phyloP scores from a whole-genome alignment of 306 rosid genomes.

The Vicia villosa region DNA sequence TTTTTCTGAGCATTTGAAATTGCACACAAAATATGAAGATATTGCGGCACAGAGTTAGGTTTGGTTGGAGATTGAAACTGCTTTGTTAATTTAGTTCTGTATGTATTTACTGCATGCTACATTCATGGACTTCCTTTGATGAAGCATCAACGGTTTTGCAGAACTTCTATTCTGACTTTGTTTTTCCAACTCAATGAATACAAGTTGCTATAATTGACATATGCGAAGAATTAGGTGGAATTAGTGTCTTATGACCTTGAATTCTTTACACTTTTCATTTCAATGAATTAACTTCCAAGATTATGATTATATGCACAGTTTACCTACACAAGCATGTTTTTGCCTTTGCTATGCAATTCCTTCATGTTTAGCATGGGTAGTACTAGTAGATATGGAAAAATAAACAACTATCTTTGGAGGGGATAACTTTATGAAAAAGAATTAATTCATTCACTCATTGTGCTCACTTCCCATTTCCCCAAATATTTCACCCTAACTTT shows the following conservation, averaged over 20 bases:
- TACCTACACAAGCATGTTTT: conserved; percentile 25
- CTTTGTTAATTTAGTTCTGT: conserved; percentile 25
- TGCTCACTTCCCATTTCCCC: conserved; percentile 23
- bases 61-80: conserved; percentile 23
- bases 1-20: conserved; percentile 30
- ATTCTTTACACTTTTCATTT: conserved; percentile 10
- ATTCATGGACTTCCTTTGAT: conserved; percentile 20
- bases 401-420: conserved; percentile 4
- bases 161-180: neutral
- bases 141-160: conserved; percentile 11
- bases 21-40: conserved; percentile 14
- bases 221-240: conserved; percentile 25
- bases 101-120: conserved; percentile 26
- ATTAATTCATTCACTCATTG: neutral
- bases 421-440: conserved; percentile 4
- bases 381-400: conserved; percentile 24
- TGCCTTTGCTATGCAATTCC: conserved; percentile 10
- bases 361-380: conserved; percentile 9
- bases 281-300: conserved; percentile 2
- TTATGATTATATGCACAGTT: conserved; percentile 7
- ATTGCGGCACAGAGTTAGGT: conserved; percentile 4
- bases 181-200: conserved; percentile 14
- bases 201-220: conserved; percentile 1
- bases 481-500: conserved; percentile 1
- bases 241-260: conserved; percentile 17